These are phyloP conservation scores for Sugiyamaella americana DNA, from an alignment of 805 yeast genomes.

Conservation along the genomic window DNA sequence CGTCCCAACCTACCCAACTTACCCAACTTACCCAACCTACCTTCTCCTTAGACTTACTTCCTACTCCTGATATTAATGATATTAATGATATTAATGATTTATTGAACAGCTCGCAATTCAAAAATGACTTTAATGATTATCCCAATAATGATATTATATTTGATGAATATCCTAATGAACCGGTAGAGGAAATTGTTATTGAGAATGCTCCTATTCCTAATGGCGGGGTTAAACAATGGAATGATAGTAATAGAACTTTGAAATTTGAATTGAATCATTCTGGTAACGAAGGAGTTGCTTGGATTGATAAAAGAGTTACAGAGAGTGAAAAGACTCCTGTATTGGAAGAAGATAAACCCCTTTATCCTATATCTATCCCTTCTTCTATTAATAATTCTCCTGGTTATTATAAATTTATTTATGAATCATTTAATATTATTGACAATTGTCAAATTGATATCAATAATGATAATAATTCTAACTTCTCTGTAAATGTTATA, in stretches of 20 bases:
- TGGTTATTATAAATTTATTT: slow-evolving; percentile 17
- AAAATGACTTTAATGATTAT: no score
- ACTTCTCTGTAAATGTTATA: background rate
- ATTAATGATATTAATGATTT: no score
- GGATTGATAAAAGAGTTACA: slow-evolving; percentile 19
- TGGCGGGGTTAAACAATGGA: slow-evolving; percentile 23
- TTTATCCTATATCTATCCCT: slow-evolving; percentile 20
- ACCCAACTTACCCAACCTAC: no score
- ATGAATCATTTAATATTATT: background rate
- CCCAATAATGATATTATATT: no score
- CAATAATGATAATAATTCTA: background rate
- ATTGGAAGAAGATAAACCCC: slow-evolving; percentile 16
- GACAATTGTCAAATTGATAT: background rate
- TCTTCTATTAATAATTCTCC: slow-evolving; percentile 4
- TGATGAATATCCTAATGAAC: no score
- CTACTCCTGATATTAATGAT: no score
- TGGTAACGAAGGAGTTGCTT: slow-evolving; percentile 22
- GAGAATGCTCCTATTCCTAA: slow-evolving; percentile 25
- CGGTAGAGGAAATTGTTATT: slow-evolving; percentile 4
- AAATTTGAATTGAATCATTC: slow-evolving; percentile 23
- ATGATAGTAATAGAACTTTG: slow-evolving; percentile 22
- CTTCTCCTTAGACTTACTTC: no score
- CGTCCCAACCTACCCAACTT: no score
- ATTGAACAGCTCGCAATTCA: no score
- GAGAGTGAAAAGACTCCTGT: slow-evolving; percentile 3